Percentiles rank a stretch among this genome's conserved stretches.
phyloP scores from a whole-genome alignment of 495 filamentous ascomycete genomes.

The Parachaetomium inaequale region DNA sequence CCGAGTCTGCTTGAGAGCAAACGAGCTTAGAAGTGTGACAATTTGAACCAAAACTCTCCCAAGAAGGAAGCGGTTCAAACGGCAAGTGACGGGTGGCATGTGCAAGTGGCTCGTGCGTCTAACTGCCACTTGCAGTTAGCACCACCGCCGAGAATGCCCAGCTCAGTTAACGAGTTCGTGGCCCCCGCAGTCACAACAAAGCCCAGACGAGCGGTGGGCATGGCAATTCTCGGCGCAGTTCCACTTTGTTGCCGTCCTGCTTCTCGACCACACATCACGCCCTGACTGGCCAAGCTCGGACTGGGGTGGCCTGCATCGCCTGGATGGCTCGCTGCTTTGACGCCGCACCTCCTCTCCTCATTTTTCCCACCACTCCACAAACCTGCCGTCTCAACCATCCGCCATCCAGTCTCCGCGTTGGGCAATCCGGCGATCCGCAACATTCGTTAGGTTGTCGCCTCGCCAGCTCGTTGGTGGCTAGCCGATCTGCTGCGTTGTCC shows the following conservation, averaged over 20 bases:
- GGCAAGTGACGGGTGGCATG: slow-evolving; percentile 3
- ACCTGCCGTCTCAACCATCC: slow-evolving; percentile 17
- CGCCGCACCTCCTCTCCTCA: slow-evolving; percentile 37
- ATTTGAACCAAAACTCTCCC: too few species aligned
- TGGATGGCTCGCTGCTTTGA: slow-evolving; percentile 23
- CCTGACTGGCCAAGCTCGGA: slow-evolving; percentile 29
- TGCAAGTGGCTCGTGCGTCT: background rate
- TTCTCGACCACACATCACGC: slow-evolving; percentile 23
- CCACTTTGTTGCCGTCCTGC: background rate
- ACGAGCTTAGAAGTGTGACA: background rate
- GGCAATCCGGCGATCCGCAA: slow-evolving; percentile 11
- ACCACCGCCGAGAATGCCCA: background rate
- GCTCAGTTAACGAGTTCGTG: background rate
- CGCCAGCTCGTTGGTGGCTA: slow-evolving; percentile 10
- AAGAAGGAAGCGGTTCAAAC: background rate
- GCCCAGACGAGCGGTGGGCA: slow-evolving; percentile 8
- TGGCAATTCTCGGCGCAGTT: background rate
- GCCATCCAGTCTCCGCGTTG: slow-evolving; percentile 8
- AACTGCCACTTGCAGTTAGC: background rate
- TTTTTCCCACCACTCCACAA: slow-evolving; percentile 34
- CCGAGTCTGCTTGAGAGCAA: background rate
- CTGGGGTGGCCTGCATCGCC: slow-evolving; percentile 27
- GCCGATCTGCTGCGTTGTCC: background rate
- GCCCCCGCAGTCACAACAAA: background rate
- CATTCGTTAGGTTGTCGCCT: slow-evolving; percentile 10